These are phyloP conservation scores for Reutealis trisperma DNA, from an alignment of 345 rosid genomes.

Conservation along the genomic window DNA sequence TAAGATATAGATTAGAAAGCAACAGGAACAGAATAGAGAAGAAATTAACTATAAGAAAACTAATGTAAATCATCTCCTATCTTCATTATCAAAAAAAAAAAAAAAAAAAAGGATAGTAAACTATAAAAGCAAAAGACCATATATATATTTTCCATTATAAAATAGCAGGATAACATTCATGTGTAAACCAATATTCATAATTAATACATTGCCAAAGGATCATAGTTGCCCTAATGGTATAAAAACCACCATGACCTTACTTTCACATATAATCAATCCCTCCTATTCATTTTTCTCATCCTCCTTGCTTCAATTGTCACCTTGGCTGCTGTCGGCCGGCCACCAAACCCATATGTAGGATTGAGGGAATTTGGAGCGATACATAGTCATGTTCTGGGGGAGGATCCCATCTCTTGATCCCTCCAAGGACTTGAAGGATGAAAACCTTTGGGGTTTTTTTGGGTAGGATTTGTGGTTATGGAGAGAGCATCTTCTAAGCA, in stretches of 20 bases:
- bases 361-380: not conserved
- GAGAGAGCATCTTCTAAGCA: constrained; percentile 43
- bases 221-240: constrained; percentile 43
- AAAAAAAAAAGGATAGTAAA: no score
- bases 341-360: constrained; percentile 3
- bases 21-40: no score
- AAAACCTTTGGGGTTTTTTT: not conserved
- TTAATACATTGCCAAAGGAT: constrained; percentile 39
- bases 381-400: no score
- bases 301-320: not conserved
- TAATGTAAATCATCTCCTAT: no score
- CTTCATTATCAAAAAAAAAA: not conserved
- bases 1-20: no score
- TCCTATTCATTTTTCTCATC: constrained; percentile 10
- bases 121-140: no score
- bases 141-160: not conserved
- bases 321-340: not conserved
- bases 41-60: no score
- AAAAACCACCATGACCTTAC: constrained; percentile 29
- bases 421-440: constrained; percentile 3
- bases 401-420: not conserved
- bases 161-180: not conserved
- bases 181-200: not conserved
- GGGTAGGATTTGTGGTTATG: constrained; percentile 13
- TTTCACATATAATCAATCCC: not conserved